A percentile compares a stretch with the other conserved stretches of the same genome.
phyloP scores from a whole-genome alignment of 345 rosid genomes.

The Punica granatum region DNA sequence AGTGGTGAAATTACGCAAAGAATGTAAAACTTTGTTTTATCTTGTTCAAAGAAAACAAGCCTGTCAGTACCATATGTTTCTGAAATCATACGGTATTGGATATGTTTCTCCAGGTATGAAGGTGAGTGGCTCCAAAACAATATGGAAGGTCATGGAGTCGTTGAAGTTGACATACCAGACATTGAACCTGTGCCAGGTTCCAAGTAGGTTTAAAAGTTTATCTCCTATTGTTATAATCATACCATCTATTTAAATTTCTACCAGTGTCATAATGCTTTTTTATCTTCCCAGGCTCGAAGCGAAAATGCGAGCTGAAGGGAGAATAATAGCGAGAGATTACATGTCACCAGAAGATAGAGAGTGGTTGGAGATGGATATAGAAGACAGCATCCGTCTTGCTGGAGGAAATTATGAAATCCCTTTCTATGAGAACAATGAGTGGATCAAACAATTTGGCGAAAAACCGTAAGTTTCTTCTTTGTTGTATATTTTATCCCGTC shows the following conservation, averaged over 20 bases:
- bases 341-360: conserved; percentile 81
- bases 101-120: conserved; percentile 56
- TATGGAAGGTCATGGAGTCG: conserved; percentile 87
- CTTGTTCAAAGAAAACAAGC: not conserved
- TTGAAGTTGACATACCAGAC: conserved; percentile 88
- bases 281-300: conserved; percentile 66
- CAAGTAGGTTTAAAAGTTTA: conserved; percentile 42
- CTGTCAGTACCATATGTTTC: not conserved
- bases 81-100: not conserved
- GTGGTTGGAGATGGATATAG: conserved; percentile 96
- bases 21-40: not conserved
- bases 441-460: conserved; percentile 63
- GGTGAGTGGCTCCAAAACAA: conserved; percentile 93
- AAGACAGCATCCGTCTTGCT: conserved; percentile 54
- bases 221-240: not conserved
- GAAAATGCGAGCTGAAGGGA: conserved; percentile 88
- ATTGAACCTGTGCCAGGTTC: conserved; percentile 89
- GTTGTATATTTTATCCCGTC: not conserved
- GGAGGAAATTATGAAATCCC: conserved; percentile 51
- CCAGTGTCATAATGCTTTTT: not conserved
- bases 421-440: conserved; percentile 62
- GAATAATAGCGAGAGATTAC: conserved; percentile 63
- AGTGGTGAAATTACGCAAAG: not conserved
- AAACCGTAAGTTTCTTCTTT: conserved; percentile 57
- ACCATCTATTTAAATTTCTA: conserved; percentile 11